Percentiles rank a stretch among this genome's conserved stretches.
Conservation (phyloP, 2,329 filamentous ascomycete genomes). For the Botrytis aclada region DNA sequence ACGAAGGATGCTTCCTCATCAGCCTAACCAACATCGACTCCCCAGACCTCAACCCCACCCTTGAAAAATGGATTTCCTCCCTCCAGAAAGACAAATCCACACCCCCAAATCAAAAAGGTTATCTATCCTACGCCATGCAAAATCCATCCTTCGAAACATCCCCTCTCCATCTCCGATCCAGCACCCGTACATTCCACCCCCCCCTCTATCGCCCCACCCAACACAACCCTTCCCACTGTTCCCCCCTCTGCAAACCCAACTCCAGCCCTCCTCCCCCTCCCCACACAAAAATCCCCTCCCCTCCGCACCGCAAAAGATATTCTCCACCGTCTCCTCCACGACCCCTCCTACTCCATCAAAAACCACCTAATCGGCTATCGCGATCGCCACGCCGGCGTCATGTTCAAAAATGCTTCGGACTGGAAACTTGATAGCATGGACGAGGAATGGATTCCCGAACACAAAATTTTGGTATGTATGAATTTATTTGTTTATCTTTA, state of each 20-base stretch:
- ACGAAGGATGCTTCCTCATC: not conserved
- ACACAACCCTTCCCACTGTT: not conserved
- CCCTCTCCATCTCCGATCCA: not conserved
- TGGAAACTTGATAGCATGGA: not conserved
- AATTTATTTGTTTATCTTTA: no score
- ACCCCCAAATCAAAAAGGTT: not conserved
- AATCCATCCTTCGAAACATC: not conserved
- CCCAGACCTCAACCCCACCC: not conserved
- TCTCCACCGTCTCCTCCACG: conserved; percentile 14
- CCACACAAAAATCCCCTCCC: not conserved
- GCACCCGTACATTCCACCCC: not conserved
- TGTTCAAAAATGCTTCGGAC: not conserved
- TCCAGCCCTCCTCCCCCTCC: not conserved
- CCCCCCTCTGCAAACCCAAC: not conserved
- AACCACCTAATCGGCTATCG: not conserved
- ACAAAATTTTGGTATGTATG: not conserved
- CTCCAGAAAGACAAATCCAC: not conserved
- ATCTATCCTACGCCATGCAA: not conserved
- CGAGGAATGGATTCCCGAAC: not conserved
- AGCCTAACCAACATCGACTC: not conserved
- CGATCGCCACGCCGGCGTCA: not conserved
- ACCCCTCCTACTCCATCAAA: conserved; percentile 16
- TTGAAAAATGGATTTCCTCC: not conserved
- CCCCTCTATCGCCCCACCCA: not conserved
- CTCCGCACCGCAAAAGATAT: not conserved